Percentiles rank a stretch among this genome's conserved stretches.
Conservation (phyloP, 768 basidiomycete genomes). For the Phaffia tasmanica region DNA sequence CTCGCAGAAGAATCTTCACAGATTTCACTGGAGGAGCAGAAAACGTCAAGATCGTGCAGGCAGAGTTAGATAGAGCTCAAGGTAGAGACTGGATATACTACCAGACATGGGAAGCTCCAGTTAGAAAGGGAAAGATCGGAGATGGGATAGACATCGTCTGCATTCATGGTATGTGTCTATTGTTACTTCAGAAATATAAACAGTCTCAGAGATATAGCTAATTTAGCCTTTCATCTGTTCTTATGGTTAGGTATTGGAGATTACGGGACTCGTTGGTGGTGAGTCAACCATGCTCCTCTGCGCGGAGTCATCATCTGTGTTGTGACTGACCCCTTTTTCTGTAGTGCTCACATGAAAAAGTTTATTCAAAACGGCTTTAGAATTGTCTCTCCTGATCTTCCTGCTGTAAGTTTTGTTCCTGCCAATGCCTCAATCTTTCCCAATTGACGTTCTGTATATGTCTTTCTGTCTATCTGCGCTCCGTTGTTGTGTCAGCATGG, state of each 20-base stretch:
- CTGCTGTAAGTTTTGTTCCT: slow-evolving; percentile 9
- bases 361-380: slow-evolving; percentile 12
- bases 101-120: slow-evolving; percentile 18
- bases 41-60: slow-evolving; percentile 9
- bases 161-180: slow-evolving; percentile 1
- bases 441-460: neutral
- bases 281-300: too few species aligned
- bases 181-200: neutral
- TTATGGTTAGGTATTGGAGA: slow-evolving; percentile 10
- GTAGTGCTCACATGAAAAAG: neutral
- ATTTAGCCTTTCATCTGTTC: neutral
- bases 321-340: too few species aligned
- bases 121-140: slow-evolving; percentile 9
- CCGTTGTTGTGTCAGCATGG: slow-evolving; percentile 5
- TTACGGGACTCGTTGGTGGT: slow-evolving; percentile 13
- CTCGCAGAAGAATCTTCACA: slow-evolving; percentile 11
- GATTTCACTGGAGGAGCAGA: neutral
- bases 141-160: slow-evolving; percentile 4
- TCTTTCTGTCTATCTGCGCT: neutral
- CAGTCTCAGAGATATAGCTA: neutral
- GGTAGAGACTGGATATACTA: slow-evolving; percentile 18
- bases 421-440: neutral
- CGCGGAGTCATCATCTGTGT: too few species aligned
- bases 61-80: slow-evolving; percentile 4
- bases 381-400: slow-evolving; percentile 18